Base-by-base conservation (phyloP, 352 stramenopile genomes). In the Pythium diclinum region DNA sequence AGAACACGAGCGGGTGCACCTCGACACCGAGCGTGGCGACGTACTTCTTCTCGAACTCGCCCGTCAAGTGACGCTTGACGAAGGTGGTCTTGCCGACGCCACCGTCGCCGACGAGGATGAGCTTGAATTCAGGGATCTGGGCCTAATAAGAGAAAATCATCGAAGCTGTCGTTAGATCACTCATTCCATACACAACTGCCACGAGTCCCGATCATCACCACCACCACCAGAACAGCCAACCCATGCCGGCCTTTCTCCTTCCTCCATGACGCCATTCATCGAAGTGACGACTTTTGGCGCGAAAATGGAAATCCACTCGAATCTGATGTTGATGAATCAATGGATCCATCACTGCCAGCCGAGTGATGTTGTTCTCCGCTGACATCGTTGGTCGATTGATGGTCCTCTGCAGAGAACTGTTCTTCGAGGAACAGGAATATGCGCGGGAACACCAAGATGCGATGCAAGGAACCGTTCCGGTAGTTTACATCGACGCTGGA, bases 21-120 rank as follows among this genome's bases (percentile, higher is more conserved):
- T 99, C 97, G n/a, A 99, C 97, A 73, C 97, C 97, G 55, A 99
- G 89, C 56, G 97, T 99, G 34, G 98, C 81, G 54, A 99, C 97
- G 76, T 99, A 99, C 76, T 99, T 99, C 89, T 99, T 99, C 78
- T 99, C 97, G 80, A 99, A 99, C 77, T 99, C 97, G 80, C 98
- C 98, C 49, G 97, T 99, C 79, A 99, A 92, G 85, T 99, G 97
- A 63, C 97, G 89, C 89, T 99, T 99, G 36, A 99, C 97, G 76
- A 99, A 99, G 33, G 97, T 99, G n/a, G 97, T 99, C 87, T 99
- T 99, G 61, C 98, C 98, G 49, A 99, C 97, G 74, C 97, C 97
- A 72, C 97, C 97, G 78, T 99, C 98, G 62, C 98, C 98, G 57
- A 99, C 97, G 63, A 99, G 96, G 71, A 99, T 99, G 19, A 99